These are phyloP conservation scores for Lentinus polychrous DNA, from an alignment of 1,284 basidiomycete genomes.

Conservation along the genomic window DNA sequence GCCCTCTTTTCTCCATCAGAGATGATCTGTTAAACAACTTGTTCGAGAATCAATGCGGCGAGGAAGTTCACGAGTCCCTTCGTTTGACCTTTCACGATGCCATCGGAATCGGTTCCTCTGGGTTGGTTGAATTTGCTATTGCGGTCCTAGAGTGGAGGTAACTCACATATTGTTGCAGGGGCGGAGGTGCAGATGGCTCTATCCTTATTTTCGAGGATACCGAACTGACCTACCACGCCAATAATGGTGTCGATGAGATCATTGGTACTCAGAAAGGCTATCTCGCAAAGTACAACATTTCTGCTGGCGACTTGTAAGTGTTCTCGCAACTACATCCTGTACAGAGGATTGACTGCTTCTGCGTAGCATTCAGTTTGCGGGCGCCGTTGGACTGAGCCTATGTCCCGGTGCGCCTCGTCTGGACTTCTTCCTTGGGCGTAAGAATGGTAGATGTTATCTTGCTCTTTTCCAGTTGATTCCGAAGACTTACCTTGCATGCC, in stretches of 20 bases:
- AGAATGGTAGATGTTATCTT: too few species aligned
- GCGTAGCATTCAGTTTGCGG: conserved; percentile 24
- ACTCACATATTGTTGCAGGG: too few species aligned
- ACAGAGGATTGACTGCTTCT: background rate
- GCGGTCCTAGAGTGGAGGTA: background rate
- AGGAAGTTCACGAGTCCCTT: conserved; percentile 15
- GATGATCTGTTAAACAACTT: conserved; percentile 7
- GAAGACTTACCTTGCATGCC: too few species aligned
- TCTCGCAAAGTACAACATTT: conserved; percentile 21
- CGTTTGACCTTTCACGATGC: conserved; percentile 20
- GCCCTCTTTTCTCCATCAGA: conserved; percentile 5
- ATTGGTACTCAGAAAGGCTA: conserved; percentile 26
- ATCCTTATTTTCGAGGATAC: conserved; percentile 29
- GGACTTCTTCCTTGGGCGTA: conserved; percentile 22
- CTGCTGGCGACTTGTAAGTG: conserved; percentile 25
- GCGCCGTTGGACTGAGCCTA: conserved; percentile 23
- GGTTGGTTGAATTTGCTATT: conserved; percentile 17
- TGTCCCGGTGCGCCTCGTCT: conserved; percentile 24
- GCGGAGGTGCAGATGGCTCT: conserved; percentile 36
- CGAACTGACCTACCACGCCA: conserved; percentile 29
- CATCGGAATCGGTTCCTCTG: conserved; percentile 18
- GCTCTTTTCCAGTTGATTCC: too few species aligned
- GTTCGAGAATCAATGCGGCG: conserved; percentile 14
- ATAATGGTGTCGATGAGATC: conserved; percentile 32
- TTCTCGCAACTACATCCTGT: background rate